Conservation (phyloP, 1,284 basidiomycete species). For the Meripilus lineatus region DNA sequence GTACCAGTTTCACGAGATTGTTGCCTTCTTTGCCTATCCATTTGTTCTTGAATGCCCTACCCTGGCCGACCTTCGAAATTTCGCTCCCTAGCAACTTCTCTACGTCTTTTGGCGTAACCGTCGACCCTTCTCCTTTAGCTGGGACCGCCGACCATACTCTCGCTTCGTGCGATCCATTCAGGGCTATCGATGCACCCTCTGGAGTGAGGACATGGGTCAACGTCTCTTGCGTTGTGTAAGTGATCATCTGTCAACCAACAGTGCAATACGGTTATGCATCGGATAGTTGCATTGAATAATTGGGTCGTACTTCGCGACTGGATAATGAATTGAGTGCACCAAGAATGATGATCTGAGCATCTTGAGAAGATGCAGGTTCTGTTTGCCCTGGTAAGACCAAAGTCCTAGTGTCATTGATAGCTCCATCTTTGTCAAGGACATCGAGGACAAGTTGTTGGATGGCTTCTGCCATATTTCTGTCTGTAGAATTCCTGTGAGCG, state of each 20-base stretch:
- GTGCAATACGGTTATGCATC: neutral
- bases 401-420: slow-evolving; percentile 72
- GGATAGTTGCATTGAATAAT: slow-evolving; percentile 12
- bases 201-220: slow-evolving; percentile 69
- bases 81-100: slow-evolving; percentile 79
- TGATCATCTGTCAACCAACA: slow-evolving; percentile 68
- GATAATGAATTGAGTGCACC: slow-evolving; percentile 85
- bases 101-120: slow-evolving; percentile 63
- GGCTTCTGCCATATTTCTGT: slow-evolving; percentile 58
- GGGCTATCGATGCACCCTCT: slow-evolving; percentile 79
- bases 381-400: slow-evolving; percentile 66
- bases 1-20: slow-evolving; percentile 81
- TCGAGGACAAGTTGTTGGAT: slow-evolving; percentile 80
- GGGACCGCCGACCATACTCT: slow-evolving; percentile 87
- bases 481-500: neutral
- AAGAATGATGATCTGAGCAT: slow-evolving; percentile 77
- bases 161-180: slow-evolving; percentile 89
- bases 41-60: slow-evolving; percentile 94
- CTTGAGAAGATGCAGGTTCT: slow-evolving; percentile 54
- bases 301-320: slow-evolving; percentile 72
- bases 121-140: slow-evolving; percentile 59
- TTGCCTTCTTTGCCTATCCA: slow-evolving; percentile 94
- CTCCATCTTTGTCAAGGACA: slow-evolving; percentile 53
- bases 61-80: slow-evolving; percentile 86
- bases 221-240: slow-evolving; percentile 76